A percentile compares a stretch with the other conserved stretches of the same genome.
Conservation (phyloP, 2,329 filamentous ascomycete genomes). For the Ramularia collo-cygni region DNA sequence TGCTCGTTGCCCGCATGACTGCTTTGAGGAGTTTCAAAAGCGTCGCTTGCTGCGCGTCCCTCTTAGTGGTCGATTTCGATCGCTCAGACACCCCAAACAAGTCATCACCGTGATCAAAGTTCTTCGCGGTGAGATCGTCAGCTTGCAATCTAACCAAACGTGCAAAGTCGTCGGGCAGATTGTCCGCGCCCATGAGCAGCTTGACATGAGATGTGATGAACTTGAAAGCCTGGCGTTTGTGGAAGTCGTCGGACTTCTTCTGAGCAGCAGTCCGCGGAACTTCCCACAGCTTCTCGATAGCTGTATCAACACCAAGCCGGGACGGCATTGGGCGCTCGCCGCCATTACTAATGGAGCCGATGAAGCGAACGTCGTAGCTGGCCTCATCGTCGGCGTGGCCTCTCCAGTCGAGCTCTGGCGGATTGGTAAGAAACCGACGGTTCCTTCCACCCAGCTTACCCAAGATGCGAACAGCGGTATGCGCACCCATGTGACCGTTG, state of each 20-base stretch:
- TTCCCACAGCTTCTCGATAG: constrained; percentile 82
- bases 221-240: constrained; percentile 88
- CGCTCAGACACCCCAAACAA: constrained; percentile 69
- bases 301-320: constrained; percentile 78
- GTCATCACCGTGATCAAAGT: constrained; percentile 63
- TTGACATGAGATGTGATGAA: constrained; percentile 86
- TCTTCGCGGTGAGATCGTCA: constrained; percentile 70
- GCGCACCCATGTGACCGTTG: constrained; percentile 75
- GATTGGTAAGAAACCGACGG: constrained; percentile 87
- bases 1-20: constrained; percentile 69
- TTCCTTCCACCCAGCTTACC: constrained; percentile 95
- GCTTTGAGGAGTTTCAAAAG: constrained; percentile 86
- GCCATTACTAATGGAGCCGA: constrained; percentile 68
- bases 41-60: constrained; percentile 71
- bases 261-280: constrained; percentile 54
- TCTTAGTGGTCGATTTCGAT: constrained; percentile 78
- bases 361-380: constrained; percentile 81
- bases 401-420: constrained; percentile 75
- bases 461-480: constrained; percentile 94
- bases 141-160: constrained; percentile 80
- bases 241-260: constrained; percentile 70
- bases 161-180: constrained; percentile 80
- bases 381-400: constrained; percentile 79
- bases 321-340: constrained; percentile 77
- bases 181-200: constrained; percentile 79